phyloP scores from a whole-genome alignment of 371 early-diverging fungal genomes.

The Actinomortierella ambigua region DNA sequence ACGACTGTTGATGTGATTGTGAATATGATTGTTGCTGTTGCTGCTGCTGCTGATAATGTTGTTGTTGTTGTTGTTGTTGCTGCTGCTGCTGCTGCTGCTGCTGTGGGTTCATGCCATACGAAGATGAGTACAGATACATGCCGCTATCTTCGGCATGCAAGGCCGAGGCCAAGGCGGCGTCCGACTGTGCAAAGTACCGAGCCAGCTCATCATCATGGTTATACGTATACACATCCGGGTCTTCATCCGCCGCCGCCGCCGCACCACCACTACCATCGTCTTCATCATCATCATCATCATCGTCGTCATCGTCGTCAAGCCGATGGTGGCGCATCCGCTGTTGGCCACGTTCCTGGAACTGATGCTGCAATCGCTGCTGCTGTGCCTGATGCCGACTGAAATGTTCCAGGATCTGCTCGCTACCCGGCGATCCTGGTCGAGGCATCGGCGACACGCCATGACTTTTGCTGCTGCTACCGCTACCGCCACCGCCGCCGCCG shows the following conservation, averaged over 20 bases:
- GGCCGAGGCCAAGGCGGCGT: constrained; percentile 18
- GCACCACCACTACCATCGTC: no score
- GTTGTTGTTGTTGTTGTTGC: not conserved
- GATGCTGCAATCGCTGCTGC: constrained; percentile 14
- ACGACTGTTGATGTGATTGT: no score
- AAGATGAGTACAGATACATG: constrained; percentile 10
- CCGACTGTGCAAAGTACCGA: constrained; percentile 41
- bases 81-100: constrained; percentile 11
- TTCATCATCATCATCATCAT: constrained; percentile 5
- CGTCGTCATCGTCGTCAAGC: constrained; percentile 1
- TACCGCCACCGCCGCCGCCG: no score
- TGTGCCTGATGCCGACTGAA: constrained; percentile 42
- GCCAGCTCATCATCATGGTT: constrained; percentile 41
- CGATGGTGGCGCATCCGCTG: not conserved
- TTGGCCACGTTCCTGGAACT: constrained; percentile 1
- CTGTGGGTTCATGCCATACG: not conserved
- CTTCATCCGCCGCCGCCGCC: not conserved
- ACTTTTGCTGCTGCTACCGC: no score
- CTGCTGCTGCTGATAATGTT: constrained; percentile 11
- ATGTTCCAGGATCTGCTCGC: constrained; percentile 35
- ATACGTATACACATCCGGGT: constrained; percentile 37
- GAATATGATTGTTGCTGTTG: no score
- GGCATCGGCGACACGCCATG: no score
- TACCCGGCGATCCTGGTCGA: constrained; percentile 30
- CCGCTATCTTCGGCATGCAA: constrained; percentile 4